Conservation (phyloP, 139 green algal species). For the Trebouxia sp. region DNA sequence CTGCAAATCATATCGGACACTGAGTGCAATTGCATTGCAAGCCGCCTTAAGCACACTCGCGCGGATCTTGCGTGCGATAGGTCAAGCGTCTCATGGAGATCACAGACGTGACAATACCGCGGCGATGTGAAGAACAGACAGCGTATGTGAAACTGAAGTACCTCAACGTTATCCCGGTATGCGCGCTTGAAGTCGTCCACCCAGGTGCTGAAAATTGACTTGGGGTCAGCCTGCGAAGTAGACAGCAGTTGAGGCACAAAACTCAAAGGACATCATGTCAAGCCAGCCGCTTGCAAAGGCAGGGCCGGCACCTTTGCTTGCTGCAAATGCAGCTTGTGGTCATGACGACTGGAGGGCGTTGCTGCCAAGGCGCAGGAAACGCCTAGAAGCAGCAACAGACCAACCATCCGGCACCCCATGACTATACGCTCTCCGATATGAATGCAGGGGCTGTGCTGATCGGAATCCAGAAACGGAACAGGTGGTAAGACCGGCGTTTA, state of each 20-base stretch:
- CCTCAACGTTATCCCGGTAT: not conserved
- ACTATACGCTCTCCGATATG: too few relatives aligned
- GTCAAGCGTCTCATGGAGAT: too few relatives aligned
- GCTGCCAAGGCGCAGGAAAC: conserved; percentile 7
- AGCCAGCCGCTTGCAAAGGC: not conserved
- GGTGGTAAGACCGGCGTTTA: too few relatives aligned
- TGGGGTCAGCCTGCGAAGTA: not conserved
- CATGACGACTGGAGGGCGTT: not conserved
- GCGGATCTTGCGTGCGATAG: too few relatives aligned
- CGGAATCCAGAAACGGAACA: too few relatives aligned
- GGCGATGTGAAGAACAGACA: too few relatives aligned
- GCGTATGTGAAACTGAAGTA: not conserved
- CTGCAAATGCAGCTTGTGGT: not conserved
- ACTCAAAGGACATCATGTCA: too few relatives aligned
- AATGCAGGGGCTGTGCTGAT: too few relatives aligned
- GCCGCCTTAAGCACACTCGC: too few relatives aligned
- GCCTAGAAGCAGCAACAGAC: not conserved
- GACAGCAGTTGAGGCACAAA: conserved; percentile 9
- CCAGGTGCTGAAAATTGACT: conserved; percentile 9
- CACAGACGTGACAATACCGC: not conserved
- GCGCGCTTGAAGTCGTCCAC: not conserved
- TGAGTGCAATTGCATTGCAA: too few relatives aligned
- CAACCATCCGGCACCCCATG: not conserved
- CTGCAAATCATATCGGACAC: too few relatives aligned
- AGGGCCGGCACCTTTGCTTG: conserved; percentile 3